A percentile compares a stretch with the other conserved stretches of the same genome.
Evolutionary conservation across 352 stramenopile species (phyloP).

Genomic region (Pythium diclinum): DNA sequence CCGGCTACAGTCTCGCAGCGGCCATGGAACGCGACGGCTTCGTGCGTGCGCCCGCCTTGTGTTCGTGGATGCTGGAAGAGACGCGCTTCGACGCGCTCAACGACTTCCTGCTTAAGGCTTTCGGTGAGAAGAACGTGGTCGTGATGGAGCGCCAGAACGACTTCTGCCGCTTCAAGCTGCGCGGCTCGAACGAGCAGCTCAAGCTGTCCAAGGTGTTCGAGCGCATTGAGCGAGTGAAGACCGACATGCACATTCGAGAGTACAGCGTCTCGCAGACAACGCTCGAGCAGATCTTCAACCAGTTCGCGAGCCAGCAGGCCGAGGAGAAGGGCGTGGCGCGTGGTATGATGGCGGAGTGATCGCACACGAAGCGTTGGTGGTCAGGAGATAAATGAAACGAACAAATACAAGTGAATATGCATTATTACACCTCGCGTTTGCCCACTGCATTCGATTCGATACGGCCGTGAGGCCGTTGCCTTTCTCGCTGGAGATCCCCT

Average conservation of each 20-base stretch:
- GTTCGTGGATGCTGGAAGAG: conserved; percentile 65
- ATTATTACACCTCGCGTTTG: no score
- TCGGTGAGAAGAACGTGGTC: conserved; percentile 17
- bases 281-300: conserved; percentile 93
- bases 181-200: conserved; percentile 31
- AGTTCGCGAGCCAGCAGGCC: conserved; percentile 77
- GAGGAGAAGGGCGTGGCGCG: conserved; percentile 59
- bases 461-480: no score
- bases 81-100: conserved; percentile 35
- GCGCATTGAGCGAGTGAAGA: conserved; percentile 57
- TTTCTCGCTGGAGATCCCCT: no score
- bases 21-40: conserved; percentile 47
- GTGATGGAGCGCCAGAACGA: conserved; percentile 41
- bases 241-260: conserved; percentile 57
- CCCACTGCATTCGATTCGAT: no score
- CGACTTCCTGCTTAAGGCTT: conserved; percentile 23
- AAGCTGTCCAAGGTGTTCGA: conserved; percentile 66
- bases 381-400: no score
- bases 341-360: conserved; percentile 19
- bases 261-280: conserved; percentile 89
- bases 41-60: conserved; percentile 39
- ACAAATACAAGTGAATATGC: no score
- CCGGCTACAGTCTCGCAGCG: conserved; percentile 59
- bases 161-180: conserved; percentile 59
- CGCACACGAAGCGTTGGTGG: no score